Evolutionary conservation across 805 yeast species (phyloP).

Genomic region (Nakazawaea laoshanensis): DNA sequence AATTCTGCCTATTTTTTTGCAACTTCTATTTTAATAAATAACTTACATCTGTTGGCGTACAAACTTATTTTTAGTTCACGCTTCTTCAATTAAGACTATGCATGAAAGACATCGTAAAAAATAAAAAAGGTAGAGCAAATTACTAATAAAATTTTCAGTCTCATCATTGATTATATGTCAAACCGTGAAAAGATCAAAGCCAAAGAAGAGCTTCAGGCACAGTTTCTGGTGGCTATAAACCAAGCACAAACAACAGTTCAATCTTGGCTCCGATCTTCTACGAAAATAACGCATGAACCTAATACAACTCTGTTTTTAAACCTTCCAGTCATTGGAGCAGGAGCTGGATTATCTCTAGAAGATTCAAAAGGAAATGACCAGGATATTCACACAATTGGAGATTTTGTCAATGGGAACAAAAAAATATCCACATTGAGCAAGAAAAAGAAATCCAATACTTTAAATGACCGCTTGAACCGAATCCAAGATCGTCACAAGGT

Average conservation of each 20-base stretch:
- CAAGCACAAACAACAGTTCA: slow-evolving; percentile 25
- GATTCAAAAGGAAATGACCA: slow-evolving; percentile 4
- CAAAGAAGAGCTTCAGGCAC: slow-evolving; percentile 38
- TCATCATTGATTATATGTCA: too few relatives aligned
- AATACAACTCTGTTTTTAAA: slow-evolving; percentile 6
- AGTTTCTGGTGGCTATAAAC: slow-evolving; percentile 33
- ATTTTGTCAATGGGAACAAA: slow-evolving; percentile 14
- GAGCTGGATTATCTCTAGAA: slow-evolving; percentile 19
- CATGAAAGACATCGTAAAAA: too few relatives aligned
- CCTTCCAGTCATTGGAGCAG: slow-evolving; percentile 20
- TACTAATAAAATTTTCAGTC: too few relatives aligned
- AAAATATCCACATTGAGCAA: slow-evolving; percentile 6
- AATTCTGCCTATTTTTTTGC: too few relatives aligned
- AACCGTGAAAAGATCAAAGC: slow-evolving; percentile 34
- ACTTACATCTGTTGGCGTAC: too few relatives aligned
- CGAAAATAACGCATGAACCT: background rate
- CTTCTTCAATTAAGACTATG: too few relatives aligned
- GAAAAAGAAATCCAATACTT: slow-evolving; percentile 3
- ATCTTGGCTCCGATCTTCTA: slow-evolving; percentile 27
- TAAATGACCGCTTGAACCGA: slow-evolving; percentile 3
- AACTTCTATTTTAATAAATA: too few relatives aligned
- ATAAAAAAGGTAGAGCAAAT: too few relatives aligned
- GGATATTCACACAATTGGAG: slow-evolving; percentile 13
- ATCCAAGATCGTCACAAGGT: slow-evolving; percentile 10
- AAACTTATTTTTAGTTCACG: too few relatives aligned